Base-by-base conservation (phyloP, 2,329 filamentous ascomycete species). In the Apiospora hydei region DNA sequence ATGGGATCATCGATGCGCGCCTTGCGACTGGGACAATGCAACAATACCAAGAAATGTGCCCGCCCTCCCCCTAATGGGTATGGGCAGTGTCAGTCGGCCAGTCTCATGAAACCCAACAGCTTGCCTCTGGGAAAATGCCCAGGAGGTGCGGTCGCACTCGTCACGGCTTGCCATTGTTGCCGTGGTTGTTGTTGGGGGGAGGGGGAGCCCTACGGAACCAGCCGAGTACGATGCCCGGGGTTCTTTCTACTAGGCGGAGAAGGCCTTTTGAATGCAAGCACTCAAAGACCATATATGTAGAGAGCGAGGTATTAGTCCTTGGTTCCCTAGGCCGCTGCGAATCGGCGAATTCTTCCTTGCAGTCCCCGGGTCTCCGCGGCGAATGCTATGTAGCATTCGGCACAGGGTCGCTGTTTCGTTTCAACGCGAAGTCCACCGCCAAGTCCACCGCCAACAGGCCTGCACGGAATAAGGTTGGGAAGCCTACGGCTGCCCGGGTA, bases 341-440 rank as follows among this genome's bases (percentile, higher is more conserved):
- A 41, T 64, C 30, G 57, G 57, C 57, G 57, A 64, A 24, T 64
- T 64, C 57, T 24, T 64, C 57, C 57, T 64, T 41, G 57, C 11
- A n/a, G 34, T 64, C 30, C 30, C 57, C 57, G 57, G 57, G 34
- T 10, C 57, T 41, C 10, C 57, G 34, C 57, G 57, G 44, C 66
- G 66, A 46, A 46, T 41, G 26, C 18, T 43, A 69, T 69, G 68
- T 69, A 53, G 47, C 21, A 57, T 69, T 69, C 68, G 68, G 68
- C 68, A 69, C 68, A 69, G 67, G 67, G 44, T 49, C 34, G 21
- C 44, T 69, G 67, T 69, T 69, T 49, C 44, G 44, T 69, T 69
- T 49, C 67, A 21, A n/a, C 21, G 24, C 24, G 34, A 26, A 68
- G 64, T 44, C 38, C 21, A 38, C 61, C 61, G 26, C 34, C 26